Evolutionary conservation across 306 rosid genomes (phyloP).

Genomic region (Canavalia ensiformis): DNA sequence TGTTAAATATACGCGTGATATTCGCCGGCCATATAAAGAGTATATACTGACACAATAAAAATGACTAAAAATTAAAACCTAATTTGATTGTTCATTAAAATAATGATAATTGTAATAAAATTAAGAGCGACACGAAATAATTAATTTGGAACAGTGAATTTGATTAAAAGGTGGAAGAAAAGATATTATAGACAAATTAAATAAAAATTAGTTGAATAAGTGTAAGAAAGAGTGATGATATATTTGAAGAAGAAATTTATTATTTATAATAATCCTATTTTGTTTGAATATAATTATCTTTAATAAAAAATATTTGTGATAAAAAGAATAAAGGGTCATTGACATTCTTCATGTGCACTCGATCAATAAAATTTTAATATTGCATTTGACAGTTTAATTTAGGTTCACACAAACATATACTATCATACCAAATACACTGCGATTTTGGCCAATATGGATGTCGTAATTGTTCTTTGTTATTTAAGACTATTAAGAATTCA

Average conservation of each 20-base stretch:
- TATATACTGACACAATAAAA: no score
- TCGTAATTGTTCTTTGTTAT: background rate
- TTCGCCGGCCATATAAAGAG: no score
- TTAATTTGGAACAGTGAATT: background rate
- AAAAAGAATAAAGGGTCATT: background rate
- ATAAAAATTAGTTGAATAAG: background rate
- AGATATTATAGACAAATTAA: background rate
- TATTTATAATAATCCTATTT: no score
- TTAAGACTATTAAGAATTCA: background rate
- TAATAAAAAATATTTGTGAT: no score
- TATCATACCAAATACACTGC: background rate
- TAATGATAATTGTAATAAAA: background rate
- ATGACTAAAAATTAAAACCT: background rate
- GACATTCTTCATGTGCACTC: background rate
- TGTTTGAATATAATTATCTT: no score
- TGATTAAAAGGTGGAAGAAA: background rate
- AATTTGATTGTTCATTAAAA: background rate
- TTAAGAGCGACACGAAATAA: no score
- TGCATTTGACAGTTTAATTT: background rate
- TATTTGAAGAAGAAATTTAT: no score
- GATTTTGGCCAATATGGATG: slow-evolving; percentile 5
- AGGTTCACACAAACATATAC: background rate
- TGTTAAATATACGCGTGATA: background rate
- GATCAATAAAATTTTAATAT: background rate
- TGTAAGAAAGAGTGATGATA: background rate